Base-by-base conservation (phyloP, 1,139 yeast species). In the Pichia sp. region DNA sequence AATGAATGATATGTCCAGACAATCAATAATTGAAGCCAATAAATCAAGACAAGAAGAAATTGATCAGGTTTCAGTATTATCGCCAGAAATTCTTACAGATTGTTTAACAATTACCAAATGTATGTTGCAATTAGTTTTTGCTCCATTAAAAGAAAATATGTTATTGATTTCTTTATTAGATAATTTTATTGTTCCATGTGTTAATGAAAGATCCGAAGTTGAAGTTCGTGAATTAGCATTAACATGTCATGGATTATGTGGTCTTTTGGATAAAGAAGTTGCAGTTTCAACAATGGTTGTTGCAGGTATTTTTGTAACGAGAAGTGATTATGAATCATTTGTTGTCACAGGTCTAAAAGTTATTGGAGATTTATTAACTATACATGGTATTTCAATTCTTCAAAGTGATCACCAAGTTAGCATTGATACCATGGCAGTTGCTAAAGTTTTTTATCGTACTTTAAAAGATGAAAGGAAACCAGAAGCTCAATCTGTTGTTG, bases 131-230 rank as follows among this genome's bases (percentile, higher is more conserved):
- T 66, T 84, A 28, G 75, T 82, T 3, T 78, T 78, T 50, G 80
- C 78, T 33, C 80, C 89, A 1, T 64, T 86, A 41, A 78, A 77
- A 38, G 77, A 78, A 42, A 85, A 85, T 54, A 71, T 81, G 42
- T 76, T 87, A 7, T 69, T 90, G 46, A 76, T 77, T n/a, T 80
- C 96, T 0, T 67, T 92, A 49, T 71, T 85, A 43, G 83, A 82
- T 29, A 82, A 86, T 24, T 70, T 89, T 54, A 82, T 92, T n/a
- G 76, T 78, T n/a, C 95, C 95, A 6, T 87, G 96, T 0, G 78
- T 89, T 11, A 71, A 80, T 37, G 41, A 49, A 6, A 74, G 79
- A 49, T 74, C 73, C 26, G 83, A 80, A 38, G 68, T 80, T 8
- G 72, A 73, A 4, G 70, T 82, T 8, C 72, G 94, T 48, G 79